Evolutionary conservation across 345 rosid species (phyloP), one percentile per base, ranked within the genome.

Genomic region (Isatis tinctoria): DNA sequence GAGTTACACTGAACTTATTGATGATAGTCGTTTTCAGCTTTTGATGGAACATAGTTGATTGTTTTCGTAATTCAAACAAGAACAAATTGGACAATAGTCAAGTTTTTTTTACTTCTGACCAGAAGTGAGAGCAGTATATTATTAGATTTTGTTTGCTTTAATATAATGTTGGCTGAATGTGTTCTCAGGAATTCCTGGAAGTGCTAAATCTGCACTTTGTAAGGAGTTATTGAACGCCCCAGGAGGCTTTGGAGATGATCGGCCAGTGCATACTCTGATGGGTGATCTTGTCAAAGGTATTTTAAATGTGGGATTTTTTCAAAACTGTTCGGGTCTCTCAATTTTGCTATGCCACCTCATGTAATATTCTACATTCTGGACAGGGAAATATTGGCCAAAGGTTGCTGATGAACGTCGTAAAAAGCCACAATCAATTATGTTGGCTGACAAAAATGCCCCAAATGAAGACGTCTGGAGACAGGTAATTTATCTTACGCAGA

Each of bases 391-490:
- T 69, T 95, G 99, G 99, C 87, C 73, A 74, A 90, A 81, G 78
- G 87, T 95, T 79, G 89, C 96, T 60, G 90, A 92, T 14, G 96
- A 87, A 75, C 74, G 75, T 51, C 82, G 82, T 82, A 84, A 72
- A 80, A 92, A 78, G 68, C 97, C 97, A 33, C 81, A 85, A 68
- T 95, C 97, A n/a, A 84, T 95, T 76, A 82, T 87, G 85, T 88
- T 95, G 73, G 99, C 97, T 22, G 99, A 95, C 80, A 95, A 95
- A 82, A 95, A 95, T 87, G 99, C 99, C 49, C 99, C 99, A 62
- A 92, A 95, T 77, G 99, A 92, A 82, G 96, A 95, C 81, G 99
- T 95, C 76, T 95, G 99, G 99, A 86, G 84, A 78, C 97, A 87
- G 97, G 99, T 91, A 82, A 76, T 5, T 26, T 47, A 28, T 71